Evolutionary conservation across 2,329 filamentous ascomycete genomes (phyloP), one percentile per base, ranked within the genome.

Genomic region (Capronia americana): DNA sequence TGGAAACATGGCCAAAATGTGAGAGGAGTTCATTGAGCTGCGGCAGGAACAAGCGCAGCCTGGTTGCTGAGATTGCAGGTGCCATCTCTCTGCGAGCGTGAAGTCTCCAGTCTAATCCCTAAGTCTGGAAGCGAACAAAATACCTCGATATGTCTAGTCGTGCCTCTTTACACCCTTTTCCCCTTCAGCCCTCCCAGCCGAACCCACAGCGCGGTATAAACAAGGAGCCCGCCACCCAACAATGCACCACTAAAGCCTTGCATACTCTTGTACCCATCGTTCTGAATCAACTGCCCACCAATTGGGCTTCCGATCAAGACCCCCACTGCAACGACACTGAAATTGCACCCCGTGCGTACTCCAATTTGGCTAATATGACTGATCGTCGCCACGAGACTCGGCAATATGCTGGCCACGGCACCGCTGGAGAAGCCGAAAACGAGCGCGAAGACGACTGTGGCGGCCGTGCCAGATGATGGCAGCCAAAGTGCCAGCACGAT

Each of bases 341-440:
- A 90, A 28, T 87, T 81, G 0, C 85, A 84, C 0, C 91, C 91
- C 2, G 84, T 87, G 6, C 90, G 82, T 2, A 88, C 85, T 14
- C 91, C 91, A 38, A 93, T 88, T 75, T 91, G 83, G 20, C 86
- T 82, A 32, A 92, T 84, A 57, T 91, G 88, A 1, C 86, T 88
- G 69, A 93, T 90, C 73, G 92, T 89, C 1, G 88, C 89, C 24
- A 93, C 80, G 6, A 90, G 79, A 0, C 89, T 84, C 0, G 90
- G 88, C 0, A 82, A 80, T 14, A 92, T 79, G 0, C 86, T 86
- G 34, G 90, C 85, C 72, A 88, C 90, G 2, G 86, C 85, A 14
- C 90, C 90, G 0, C 86, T 88, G n/a, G 84, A 84, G 75, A 92
- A 91, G 20, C 90, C 90, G 70, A 90, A 92, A 8, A 91, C 76